Evolutionary conservation across 1,284 basidiomycete species (phyloP), one percentile per base, ranked within the genome.

Genomic region (Melampsora larici-populina): DNA sequence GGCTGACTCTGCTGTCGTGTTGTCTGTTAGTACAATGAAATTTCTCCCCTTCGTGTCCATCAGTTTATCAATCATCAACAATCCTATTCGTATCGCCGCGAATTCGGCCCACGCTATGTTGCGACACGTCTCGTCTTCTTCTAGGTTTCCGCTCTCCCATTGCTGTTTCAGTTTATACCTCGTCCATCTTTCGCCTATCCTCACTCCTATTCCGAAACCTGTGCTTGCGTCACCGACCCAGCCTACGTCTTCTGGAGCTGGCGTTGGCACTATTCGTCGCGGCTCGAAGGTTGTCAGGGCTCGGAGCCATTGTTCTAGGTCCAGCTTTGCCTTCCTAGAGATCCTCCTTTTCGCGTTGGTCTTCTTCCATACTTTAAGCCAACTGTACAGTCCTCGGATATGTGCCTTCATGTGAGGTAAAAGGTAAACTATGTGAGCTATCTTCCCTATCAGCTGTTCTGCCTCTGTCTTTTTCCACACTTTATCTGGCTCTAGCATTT

Each of bases 151-250:
- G 4, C 3, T 8, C 29, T 26, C 4, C 29, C 43, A 29, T 70
- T 33, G 5, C 18, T 29, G 2, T 46, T 33, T 7, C 9, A 70
- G 26, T 17, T 70, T 24, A 29, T 58, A 71, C 21, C 40, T 51
- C 1, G 58, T n/a, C 70, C 58, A 71, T 29, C 58, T 43, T 24
- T 43, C 26, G 0, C 55, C 26, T 2, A 71, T 36, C 33, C 8
- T 36, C 2, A 9, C 55, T 0, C 5, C 55, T n/a, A 71, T 62
- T 13, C 70, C 58, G 40, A 40, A 71, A 26, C 49, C 55, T 13
- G 55, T 71, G 0, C 40, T 60, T 9, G 33, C 24, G 24, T 70
- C 69, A 17, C 69, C 69, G 2, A 70, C 33, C 69, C 69, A 70
- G 1, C 24, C 49, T 36, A 36, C 33, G 8, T 36, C 33, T 36